Evolutionary conservation across 1,284 basidiomycete species (phyloP).

Genomic region (Ganoderma sinense): DNA sequence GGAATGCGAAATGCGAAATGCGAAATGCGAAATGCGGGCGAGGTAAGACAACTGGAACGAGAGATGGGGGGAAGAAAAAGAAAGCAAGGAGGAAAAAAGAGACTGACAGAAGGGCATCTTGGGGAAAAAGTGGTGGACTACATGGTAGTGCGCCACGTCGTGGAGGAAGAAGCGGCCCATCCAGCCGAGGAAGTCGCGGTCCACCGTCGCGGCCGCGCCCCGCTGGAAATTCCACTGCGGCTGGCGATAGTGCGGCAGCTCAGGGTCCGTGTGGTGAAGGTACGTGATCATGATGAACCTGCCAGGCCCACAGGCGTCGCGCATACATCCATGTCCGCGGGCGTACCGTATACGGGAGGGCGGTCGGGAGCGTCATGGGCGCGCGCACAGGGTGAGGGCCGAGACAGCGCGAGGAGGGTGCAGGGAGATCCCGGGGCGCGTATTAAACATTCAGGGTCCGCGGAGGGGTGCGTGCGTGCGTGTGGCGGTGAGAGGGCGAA

Average conservation of each 20-base stretch:
- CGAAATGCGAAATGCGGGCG: not conserved
- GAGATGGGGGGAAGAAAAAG: not conserved
- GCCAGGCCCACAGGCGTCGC: not conserved
- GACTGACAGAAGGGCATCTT: constrained; percentile 44
- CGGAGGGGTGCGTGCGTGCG: not conserved
- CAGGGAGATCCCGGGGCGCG: not conserved
- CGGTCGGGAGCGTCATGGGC: not conserved
- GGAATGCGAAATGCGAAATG: not conserved
- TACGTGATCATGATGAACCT: constrained; percentile 54
- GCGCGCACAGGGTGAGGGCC: not conserved
- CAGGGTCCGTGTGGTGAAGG: constrained; percentile 50
- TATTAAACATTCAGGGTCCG: not conserved
- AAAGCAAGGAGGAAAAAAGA: not conserved
- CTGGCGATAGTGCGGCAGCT: constrained; percentile 49
- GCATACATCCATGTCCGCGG: not conserved
- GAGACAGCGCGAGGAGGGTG: not conserved
- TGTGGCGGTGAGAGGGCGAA: not conserved
- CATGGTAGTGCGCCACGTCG: constrained; percentile 54
- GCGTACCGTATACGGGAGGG: not conserved
- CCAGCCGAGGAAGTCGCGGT: constrained; percentile 61
- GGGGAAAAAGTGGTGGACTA: constrained; percentile 47
- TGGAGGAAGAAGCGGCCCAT: constrained; percentile 52
- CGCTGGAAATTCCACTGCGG: constrained; percentile 60
- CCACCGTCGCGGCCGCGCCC: constrained; percentile 64
- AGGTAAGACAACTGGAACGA: too few relatives aligned